Conservation (phyloP, 805 yeast genomes). For the Teunomyces gatunensis region DNA sequence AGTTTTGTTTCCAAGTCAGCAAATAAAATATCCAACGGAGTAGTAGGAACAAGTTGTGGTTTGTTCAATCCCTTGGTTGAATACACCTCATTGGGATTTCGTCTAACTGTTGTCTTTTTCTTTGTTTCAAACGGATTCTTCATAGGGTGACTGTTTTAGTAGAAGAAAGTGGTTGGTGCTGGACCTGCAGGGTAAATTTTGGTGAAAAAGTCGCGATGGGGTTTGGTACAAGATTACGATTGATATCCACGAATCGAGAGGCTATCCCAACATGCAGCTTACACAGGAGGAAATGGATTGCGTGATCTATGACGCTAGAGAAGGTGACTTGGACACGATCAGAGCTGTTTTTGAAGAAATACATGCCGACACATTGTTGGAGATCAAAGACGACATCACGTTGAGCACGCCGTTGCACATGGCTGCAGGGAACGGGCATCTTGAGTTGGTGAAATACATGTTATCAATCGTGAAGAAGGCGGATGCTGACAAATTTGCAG, state of each 20-base stretch:
- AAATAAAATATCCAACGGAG: conserved; percentile 37
- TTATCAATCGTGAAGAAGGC: conserved; percentile 46
- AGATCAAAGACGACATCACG: conserved; percentile 61
- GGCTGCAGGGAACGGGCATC: conserved; percentile 95
- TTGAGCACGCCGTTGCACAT: conserved; percentile 81
- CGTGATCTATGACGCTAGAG: conserved; percentile 79
- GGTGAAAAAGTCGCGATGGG: conserved; percentile 1
- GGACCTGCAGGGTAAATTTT: conserved; percentile 1
- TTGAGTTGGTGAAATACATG: conserved; percentile 61
- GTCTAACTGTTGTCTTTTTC: conserved; percentile 27
- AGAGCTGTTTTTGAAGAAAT: conserved; percentile 62
- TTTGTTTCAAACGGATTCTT: conserved; percentile 31
- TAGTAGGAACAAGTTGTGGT: conserved; percentile 25
- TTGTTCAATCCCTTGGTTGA: conserved; percentile 32
- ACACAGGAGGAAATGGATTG: conserved; percentile 80
- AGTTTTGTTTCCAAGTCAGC: conserved; percentile 24
- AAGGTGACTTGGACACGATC: conserved; percentile 79
- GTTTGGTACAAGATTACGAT: neutral
- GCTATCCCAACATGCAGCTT: conserved; percentile 16
- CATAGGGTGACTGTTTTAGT: conserved; percentile 2
- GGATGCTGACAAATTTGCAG: conserved; percentile 38
- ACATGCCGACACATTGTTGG: conserved; percentile 41
- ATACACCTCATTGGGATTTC: conserved; percentile 33
- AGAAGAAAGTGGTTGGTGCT: neutral
- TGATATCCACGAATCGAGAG: too few relatives aligned